A percentile compares a stretch with the other conserved stretches of the same genome.
Conservation (phyloP, 139 green algal species). For the Edaphochlamys debaryana region DNA sequence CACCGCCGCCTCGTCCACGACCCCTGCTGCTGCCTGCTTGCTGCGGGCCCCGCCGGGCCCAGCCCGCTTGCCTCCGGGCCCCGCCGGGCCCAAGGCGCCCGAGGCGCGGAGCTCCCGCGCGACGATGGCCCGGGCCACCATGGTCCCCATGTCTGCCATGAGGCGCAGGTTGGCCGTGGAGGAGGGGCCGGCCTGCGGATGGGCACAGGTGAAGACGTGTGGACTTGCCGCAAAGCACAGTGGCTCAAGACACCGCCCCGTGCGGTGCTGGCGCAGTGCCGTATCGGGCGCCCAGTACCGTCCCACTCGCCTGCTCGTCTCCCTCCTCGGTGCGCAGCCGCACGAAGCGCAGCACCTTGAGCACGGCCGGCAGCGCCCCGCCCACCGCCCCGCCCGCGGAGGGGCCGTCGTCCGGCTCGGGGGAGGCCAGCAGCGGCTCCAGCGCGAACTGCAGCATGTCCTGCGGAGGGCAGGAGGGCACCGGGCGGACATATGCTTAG, state of each 20-base stretch:
- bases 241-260: too few species aligned
- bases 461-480: neutral
- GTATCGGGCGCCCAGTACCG: too few species aligned
- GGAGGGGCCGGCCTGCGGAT: neutral
- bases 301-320: constrained; percentile 11
- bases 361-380: constrained; percentile 18
- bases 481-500: too few species aligned
- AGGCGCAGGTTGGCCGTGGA: constrained; percentile 1
- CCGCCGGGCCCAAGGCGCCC: neutral
- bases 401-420: neutral
- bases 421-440: constrained; percentile 62
- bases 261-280: too few species aligned
- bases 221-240: too few species aligned
- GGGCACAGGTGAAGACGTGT: too few species aligned
- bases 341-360: constrained; percentile 23
- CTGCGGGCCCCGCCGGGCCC: neutral
- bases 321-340: constrained; percentile 23
- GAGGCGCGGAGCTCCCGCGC: constrained; percentile 4
- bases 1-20: neutral
- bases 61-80: neutral
- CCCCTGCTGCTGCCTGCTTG: neutral
- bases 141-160: constrained; percentile 20
- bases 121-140: constrained; percentile 14
- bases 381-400: too few species aligned
- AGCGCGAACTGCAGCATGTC: constrained; percentile 77